Conservation (phyloP, 2,329 filamentous ascomycete species). For the Calonectria multiphialidica region DNA sequence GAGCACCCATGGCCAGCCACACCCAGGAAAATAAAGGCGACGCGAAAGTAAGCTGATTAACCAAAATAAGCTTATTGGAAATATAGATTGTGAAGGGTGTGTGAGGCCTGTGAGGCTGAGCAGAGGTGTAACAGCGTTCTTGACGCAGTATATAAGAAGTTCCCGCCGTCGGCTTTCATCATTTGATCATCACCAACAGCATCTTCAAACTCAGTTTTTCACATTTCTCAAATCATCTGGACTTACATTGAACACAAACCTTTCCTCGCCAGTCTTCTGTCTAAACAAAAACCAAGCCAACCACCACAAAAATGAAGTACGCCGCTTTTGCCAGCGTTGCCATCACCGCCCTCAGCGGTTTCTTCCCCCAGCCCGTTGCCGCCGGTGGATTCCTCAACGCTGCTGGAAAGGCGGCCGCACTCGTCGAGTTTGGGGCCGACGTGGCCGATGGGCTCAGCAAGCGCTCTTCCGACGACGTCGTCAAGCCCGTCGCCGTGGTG, state of each 20-base stretch:
- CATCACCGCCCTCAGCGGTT: slow-evolving; percentile 9
- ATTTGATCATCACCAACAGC: slow-evolving; percentile 1
- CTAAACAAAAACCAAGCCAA: not conserved
- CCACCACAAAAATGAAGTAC: slow-evolving; percentile 9
- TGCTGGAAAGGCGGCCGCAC: slow-evolving; percentile 12
- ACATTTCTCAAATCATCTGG: not conserved
- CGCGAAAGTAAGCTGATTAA: not conserved
- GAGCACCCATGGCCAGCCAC: not conserved
- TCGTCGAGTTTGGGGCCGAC: not conserved
- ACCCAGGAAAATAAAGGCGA: not conserved
- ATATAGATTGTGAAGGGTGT: not conserved
- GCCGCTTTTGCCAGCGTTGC: slow-evolving; percentile 4
- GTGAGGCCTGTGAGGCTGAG: not conserved
- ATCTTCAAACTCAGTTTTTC: not conserved
- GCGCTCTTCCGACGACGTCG: not conserved
- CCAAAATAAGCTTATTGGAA: not conserved
- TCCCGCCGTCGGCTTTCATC: not conserved
- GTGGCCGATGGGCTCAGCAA: slow-evolving; percentile 1
- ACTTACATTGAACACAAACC: not conserved
- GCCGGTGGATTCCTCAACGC: slow-evolving; percentile 18
- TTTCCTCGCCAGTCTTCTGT: not conserved
- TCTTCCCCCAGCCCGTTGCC: slow-evolving; percentile 18
- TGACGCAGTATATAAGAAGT: not conserved
- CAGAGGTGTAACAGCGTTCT: not conserved
- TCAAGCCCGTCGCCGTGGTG: slow-evolving; percentile 3